Evolutionary conservation across 164 flowering plant genomes (phyloP).

Genomic region (Pachysandra terminalis): DNA sequence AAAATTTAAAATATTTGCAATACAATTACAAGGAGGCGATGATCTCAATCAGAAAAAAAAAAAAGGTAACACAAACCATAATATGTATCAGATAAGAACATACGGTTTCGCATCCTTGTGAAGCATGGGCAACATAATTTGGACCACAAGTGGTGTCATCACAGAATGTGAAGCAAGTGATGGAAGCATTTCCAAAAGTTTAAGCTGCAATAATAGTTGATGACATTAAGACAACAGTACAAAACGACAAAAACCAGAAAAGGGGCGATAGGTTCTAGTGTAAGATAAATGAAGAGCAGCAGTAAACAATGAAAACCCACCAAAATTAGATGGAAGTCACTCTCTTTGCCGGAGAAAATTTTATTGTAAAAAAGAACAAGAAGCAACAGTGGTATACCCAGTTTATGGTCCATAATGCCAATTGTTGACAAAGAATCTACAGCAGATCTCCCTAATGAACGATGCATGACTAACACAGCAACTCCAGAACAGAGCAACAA

Average conservation of each 20-base stretch:
- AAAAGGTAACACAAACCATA: background rate
- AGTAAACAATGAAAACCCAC: conserved; percentile 36
- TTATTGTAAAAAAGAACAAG: conserved; percentile 57
- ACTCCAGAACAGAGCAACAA: conserved; percentile 47
- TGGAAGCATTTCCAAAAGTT: conserved; percentile 74
- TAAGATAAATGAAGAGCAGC: too few relatives aligned
- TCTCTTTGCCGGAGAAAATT: conserved; percentile 32
- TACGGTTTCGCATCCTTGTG: conserved; percentile 62
- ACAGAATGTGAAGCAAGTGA: conserved; percentile 75
- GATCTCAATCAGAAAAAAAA: background rate
- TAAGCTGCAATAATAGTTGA: conserved; percentile 47
- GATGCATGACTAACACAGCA: conserved; percentile 60
- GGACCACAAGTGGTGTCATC: conserved; percentile 76
- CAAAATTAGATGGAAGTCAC: conserved; percentile 32
- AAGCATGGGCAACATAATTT: conserved; percentile 84
- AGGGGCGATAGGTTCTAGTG: too few relatives aligned
- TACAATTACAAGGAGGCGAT: background rate
- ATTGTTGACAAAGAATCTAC: conserved; percentile 59
- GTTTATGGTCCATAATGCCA: conserved; percentile 57
- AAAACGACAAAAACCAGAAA: conserved; percentile 4
- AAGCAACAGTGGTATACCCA: conserved; percentile 65
- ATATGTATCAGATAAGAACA: conserved; percentile 21
- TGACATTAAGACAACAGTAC: background rate
- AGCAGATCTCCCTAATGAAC: conserved; percentile 40
- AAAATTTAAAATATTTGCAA: background rate